Evolutionary conservation across 1,139 yeast genomes (phyloP).

Genomic region (Geotrichum fermentans): DNA sequence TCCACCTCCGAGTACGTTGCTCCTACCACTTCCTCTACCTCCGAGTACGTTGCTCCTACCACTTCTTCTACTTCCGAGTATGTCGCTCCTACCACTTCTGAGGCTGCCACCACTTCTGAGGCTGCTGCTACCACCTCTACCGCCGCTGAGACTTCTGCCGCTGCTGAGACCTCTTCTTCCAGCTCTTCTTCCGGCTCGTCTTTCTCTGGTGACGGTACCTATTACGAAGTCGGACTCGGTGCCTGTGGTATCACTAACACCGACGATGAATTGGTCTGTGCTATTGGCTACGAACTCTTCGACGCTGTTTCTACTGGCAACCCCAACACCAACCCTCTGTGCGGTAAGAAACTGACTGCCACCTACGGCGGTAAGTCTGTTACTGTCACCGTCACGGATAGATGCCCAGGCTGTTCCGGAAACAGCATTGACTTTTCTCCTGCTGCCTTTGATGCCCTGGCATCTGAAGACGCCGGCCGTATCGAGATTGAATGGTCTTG

Average conservation of each 20-base stretch:
- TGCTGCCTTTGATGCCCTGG: constrained; percentile 47
- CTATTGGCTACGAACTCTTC: constrained; percentile 38
- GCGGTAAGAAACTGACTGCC: constrained; percentile 48
- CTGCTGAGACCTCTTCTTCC: constrained; percentile 21
- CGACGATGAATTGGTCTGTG: constrained; percentile 48
- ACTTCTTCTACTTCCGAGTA: constrained; percentile 23
- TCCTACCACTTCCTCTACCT: constrained; percentile 31
- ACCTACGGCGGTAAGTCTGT: constrained; percentile 45
- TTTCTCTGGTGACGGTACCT: constrained; percentile 55
- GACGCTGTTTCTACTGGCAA: constrained; percentile 32
- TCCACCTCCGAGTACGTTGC: constrained; percentile 29
- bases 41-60: constrained; percentile 29
- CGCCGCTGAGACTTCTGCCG: constrained; percentile 16
- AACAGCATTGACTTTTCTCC: constrained; percentile 52
- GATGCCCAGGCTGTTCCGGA: constrained; percentile 49
- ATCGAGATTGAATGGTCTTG: constrained; percentile 46
- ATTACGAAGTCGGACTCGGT: constrained; percentile 54
- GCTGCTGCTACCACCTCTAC: constrained; percentile 22
- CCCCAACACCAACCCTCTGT: constrained; percentile 44
- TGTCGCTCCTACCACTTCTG: constrained; percentile 25
- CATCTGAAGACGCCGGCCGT: constrained; percentile 44
- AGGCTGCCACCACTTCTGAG: constrained; percentile 29
- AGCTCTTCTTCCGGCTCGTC: constrained; percentile 32
- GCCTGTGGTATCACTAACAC: constrained; percentile 53
- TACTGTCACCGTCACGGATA: constrained; percentile 50